Evolutionary conservation across 169 alveolate species (phyloP), one percentile per base, ranked within the genome.

Genomic region (Perkinsus olseni): DNA sequence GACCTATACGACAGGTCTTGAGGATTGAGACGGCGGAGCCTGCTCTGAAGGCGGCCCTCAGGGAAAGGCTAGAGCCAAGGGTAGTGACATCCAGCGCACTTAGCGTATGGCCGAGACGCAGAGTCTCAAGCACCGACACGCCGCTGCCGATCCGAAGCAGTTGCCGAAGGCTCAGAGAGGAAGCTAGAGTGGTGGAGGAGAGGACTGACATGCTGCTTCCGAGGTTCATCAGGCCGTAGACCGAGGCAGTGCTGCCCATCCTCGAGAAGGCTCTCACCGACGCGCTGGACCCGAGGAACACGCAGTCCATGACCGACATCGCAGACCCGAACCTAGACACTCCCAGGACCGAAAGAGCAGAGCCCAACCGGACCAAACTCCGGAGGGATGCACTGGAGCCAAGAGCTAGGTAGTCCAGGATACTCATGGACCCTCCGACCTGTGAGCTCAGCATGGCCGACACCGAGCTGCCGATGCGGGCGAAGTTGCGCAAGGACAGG

Each of bases 211-310:
- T 38, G 8, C n/a, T 38, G 31, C 92, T 31, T 8, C 38, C 39
- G 48, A 90, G 21, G 31, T 20, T 36, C 92, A 11, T 6, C 31
- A 37, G 4, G 45, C 92, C 45, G 92, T 38, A 38, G 48, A 90
- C 38, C 48, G 92, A 90, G 62, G 40, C 36, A 38, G 3, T 38
- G 36, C 38, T 20, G 20, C 92, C 92, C 38, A 37, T 11, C 34
- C 92, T 39, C 38, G 37, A n/a, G 62, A 91, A 91, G 62, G 74
- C 40, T 39, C 92, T 39, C 74, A 91, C 74, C 38, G 92, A 91
- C 92, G 40, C 38, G 31, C 92, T 38, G 50, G 74, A 38, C 31
- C 92, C 92, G 62, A 91, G 51, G 37, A 38, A 48, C 74, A 91
- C 40, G 36, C 74, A 38, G 92, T 91, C 92, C 74, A 91, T n/a